Evolutionary conservation across 352 stramenopile genomes (phyloP).

Genomic region (Pseudoperonospora humuli): DNA sequence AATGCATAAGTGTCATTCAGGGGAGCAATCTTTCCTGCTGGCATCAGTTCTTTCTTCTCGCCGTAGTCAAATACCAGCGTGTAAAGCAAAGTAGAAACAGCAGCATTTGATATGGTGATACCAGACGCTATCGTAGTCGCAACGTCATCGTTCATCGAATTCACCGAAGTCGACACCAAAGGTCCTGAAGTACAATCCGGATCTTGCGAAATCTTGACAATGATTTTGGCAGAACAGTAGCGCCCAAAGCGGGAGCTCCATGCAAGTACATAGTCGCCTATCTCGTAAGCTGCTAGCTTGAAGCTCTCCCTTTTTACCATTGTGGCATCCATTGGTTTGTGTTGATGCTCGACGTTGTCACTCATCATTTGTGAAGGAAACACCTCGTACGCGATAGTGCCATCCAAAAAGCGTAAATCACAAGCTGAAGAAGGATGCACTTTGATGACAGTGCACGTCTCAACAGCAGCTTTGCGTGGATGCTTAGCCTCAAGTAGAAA

Average conservation of each 20-base stretch:
- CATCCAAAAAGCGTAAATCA: constrained; percentile 64
- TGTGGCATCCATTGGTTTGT: constrained; percentile 2
- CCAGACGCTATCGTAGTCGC: constrained; percentile 6
- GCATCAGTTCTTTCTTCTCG: constrained; percentile 43
- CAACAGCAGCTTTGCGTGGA: constrained; percentile 43
- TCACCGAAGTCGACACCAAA: constrained; percentile 1
- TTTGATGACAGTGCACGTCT: constrained; percentile 64
- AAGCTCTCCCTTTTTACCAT: constrained; percentile 2
- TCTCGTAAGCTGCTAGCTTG: constrained; percentile 13
- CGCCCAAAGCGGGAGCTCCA: constrained; percentile 69
- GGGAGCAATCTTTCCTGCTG: constrained; percentile 39
- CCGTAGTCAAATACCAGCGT: constrained; percentile 68
- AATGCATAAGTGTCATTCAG: constrained; percentile 50
- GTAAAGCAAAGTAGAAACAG: constrained; percentile 21
- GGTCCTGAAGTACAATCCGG: constrained; percentile 2
- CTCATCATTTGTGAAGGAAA: constrained; percentile 78
- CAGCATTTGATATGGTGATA: constrained; percentile 3
- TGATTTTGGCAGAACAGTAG: constrained; percentile 53
- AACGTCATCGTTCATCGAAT: not conserved
- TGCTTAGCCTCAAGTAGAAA: constrained; percentile 74
- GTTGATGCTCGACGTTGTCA: constrained; percentile 27
- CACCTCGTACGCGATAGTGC: constrained; percentile 69
- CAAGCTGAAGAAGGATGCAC: constrained; percentile 51
- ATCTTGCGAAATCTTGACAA: constrained; percentile 21
- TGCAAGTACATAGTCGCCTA: constrained; percentile 52